Percentiles rank a stretch among this genome's conserved stretches.
phyloP scores from a whole-genome alignment of 257 asterid genomes.

The Ajuga chamaepitys region DNA sequence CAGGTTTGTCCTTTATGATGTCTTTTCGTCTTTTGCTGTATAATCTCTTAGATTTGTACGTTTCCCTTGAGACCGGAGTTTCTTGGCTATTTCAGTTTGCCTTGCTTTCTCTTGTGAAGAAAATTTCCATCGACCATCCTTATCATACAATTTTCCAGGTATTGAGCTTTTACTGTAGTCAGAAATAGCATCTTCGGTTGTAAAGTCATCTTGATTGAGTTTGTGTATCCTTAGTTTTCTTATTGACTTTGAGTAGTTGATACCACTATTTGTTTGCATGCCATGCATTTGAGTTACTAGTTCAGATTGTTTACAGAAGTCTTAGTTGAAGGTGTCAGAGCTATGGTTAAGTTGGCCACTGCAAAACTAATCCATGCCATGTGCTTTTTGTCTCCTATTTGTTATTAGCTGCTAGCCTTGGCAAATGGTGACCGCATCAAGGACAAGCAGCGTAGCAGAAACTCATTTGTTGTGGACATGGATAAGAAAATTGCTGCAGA shows the following conservation, averaged over 20 bases:
- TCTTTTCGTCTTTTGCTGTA: not conserved
- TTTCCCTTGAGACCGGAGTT: not conserved
- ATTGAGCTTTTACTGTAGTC: constrained; percentile 6
- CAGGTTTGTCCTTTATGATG: constrained; percentile 48
- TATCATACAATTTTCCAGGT: constrained; percentile 97
- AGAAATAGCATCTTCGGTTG: constrained; percentile 14
- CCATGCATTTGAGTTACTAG: not conserved
- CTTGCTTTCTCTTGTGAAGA: constrained; percentile 85
- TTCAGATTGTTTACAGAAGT: constrained; percentile 5
- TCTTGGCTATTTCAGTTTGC: constrained; percentile 58
- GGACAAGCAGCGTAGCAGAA: constrained; percentile 95
- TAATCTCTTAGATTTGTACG: not conserved
- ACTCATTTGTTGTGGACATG: constrained; percentile 87
- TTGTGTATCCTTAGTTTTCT: not conserved
- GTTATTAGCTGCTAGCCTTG: constrained; percentile 77
- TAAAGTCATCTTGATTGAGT: not conserved
- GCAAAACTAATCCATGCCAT: not conserved
- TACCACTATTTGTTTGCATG: constrained; percentile 4
- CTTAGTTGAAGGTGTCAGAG: constrained; percentile 4
- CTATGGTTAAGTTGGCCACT: constrained; percentile 8
- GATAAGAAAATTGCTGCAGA: constrained; percentile 96
- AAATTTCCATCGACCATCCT: constrained; percentile 91
- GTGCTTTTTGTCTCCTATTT: constrained; percentile 16
- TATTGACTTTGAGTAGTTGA: not conserved
- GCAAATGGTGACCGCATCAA: constrained; percentile 97